phyloP scores from a whole-genome alignment of 2,329 filamentous ascomycete species.

The Trichoderma breve region DNA sequence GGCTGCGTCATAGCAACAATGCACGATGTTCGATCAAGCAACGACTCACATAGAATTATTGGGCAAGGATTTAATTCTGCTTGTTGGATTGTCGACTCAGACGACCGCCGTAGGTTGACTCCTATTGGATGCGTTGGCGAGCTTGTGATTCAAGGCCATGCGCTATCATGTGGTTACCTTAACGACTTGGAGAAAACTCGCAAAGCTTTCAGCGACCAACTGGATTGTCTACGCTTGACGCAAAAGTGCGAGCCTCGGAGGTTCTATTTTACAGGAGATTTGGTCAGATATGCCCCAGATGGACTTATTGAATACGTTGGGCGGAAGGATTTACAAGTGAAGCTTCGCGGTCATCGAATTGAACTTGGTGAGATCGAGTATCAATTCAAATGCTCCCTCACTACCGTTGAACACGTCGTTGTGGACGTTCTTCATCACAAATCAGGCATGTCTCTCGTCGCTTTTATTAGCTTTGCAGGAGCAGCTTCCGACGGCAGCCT shows the following conservation, averaged over 20 bases:
- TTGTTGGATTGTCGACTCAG: slow-evolving; percentile 26
- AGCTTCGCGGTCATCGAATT: slow-evolving; percentile 17
- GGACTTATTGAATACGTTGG: slow-evolving; percentile 12
- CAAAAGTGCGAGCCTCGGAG: too few species aligned
- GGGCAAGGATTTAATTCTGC: slow-evolving; percentile 15
- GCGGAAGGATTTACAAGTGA: slow-evolving; percentile 13
- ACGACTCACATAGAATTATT: neutral
- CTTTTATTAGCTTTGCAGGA: slow-evolving; percentile 2
- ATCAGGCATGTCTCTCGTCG: neutral
- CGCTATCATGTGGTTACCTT: slow-evolving; percentile 49
- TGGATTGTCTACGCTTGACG: too few species aligned
- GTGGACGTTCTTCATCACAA: slow-evolving; percentile 10
- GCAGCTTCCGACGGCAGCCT: neutral
- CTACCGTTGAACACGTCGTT: neutral
- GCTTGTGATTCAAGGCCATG: slow-evolving; percentile 40
- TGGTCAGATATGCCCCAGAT: slow-evolving; percentile 11
- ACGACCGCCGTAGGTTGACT: slow-evolving; percentile 23
- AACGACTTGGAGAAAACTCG: slow-evolving; percentile 40
- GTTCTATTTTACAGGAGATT: slow-evolving; percentile 11
- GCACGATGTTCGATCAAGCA: neutral
- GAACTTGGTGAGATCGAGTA: slow-evolving; percentile 17
- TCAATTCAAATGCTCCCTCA: slow-evolving; percentile 1
- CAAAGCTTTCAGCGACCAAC: slow-evolving; percentile 47
- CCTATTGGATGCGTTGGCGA: slow-evolving; percentile 31
- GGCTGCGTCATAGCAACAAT: slow-evolving; percentile 29